Base-by-base conservation (phyloP, 2,329 filamentous ascomycete species). In the Aspergillus quadrilineatus region DNA sequence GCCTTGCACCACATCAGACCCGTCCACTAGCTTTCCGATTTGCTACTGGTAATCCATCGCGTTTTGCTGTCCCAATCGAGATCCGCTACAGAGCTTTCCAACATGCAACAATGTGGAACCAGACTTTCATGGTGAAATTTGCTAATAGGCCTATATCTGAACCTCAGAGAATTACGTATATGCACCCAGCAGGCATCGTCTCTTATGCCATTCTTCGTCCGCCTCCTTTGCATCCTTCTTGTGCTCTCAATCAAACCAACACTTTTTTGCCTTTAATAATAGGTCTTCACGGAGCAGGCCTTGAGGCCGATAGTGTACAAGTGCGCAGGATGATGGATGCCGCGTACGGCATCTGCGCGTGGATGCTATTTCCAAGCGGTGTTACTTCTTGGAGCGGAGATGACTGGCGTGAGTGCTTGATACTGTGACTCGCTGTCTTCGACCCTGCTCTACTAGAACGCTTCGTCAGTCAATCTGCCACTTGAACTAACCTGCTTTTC, bases 331-430 rank as follows among this genome's bases (percentile, higher is more conserved):
- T 77, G 56, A 68, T 85, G 34, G 77, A 84, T 64, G 69, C 72
- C 17, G 70, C 82, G 1, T 74, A 79, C 22, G 77, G 83, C 57
- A 68, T 85, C 22, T 81, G 79, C 58, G 77, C 81, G 2, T 86
- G 82, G 81, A 71, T 80, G 1, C 50, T 85, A 14, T 79, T 82
- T 61, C 82, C 83, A 8, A 81, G 79, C 3, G 83, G 83, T 22
- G 81, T 80, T 14, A 85, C 82, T 15, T 69, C 80, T 5, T 85
- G 83, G 83, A 82, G 80, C 61, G 79, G 80, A 26, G 83, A 86
- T 67, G 83, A 85, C 63, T 85, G 83, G 83, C 83, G 75, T 78
- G 69, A 64, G 75, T 53, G n/a, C 43, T 10, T 49, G 12, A 10
- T 47, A n/a, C 6, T 8, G 6, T 6, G 30, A 45, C 34, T 22